Percentiles rank a stretch among this genome's conserved stretches.
phyloP scores from a whole-genome alignment of 768 basidiomycete genomes.

The Hericium coralloides region DNA sequence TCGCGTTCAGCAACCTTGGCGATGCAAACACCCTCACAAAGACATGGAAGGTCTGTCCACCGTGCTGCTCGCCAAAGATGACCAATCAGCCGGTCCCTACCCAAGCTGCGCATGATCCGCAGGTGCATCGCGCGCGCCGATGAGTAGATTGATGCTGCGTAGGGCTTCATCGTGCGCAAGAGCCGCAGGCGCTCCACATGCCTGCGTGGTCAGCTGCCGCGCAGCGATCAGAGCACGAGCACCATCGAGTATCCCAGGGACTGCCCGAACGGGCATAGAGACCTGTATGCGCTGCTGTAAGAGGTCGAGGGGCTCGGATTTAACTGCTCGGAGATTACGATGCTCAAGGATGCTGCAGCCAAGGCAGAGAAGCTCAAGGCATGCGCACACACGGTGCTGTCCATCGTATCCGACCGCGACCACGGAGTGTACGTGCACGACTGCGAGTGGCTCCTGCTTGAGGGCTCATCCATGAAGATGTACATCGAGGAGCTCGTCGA shows the following conservation, averaged over 20 bases:
- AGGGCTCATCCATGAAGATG: slow-evolving; percentile 75
- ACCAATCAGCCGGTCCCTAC: slow-evolving; percentile 73
- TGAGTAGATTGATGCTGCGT: slow-evolving; percentile 84
- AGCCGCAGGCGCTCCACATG: slow-evolving; percentile 64
- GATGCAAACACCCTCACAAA: slow-evolving; percentile 80
- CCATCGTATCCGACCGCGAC: slow-evolving; percentile 32
- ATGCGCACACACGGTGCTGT: slow-evolving; percentile 46
- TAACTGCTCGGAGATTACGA: slow-evolving; percentile 66
- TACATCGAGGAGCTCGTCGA: slow-evolving; percentile 69
- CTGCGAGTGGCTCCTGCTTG: slow-evolving; percentile 60
- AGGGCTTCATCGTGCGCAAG: slow-evolving; percentile 68
- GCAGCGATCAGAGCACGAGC: slow-evolving; percentile 26
- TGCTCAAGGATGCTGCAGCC: slow-evolving; percentile 43
- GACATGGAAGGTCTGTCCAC: slow-evolving; percentile 73
- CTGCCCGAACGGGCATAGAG: slow-evolving; percentile 61
- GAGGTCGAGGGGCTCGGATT: slow-evolving; percentile 80
- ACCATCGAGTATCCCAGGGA: slow-evolving; percentile 50
- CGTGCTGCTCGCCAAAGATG: slow-evolving; percentile 78
- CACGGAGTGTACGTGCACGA: slow-evolving; percentile 54
- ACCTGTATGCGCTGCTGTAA: slow-evolving; percentile 56
- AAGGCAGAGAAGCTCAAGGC: slow-evolving; percentile 57
- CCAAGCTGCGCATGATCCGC: slow-evolving; percentile 62
- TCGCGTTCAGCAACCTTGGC: slow-evolving; percentile 83
- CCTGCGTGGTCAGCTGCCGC: slow-evolving; percentile 40
- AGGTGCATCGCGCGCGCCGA: slow-evolving; percentile 76